phyloP scores from a whole-genome alignment of 2,329 filamentous ascomycete genomes.

The Apiospora aurea region DNA sequence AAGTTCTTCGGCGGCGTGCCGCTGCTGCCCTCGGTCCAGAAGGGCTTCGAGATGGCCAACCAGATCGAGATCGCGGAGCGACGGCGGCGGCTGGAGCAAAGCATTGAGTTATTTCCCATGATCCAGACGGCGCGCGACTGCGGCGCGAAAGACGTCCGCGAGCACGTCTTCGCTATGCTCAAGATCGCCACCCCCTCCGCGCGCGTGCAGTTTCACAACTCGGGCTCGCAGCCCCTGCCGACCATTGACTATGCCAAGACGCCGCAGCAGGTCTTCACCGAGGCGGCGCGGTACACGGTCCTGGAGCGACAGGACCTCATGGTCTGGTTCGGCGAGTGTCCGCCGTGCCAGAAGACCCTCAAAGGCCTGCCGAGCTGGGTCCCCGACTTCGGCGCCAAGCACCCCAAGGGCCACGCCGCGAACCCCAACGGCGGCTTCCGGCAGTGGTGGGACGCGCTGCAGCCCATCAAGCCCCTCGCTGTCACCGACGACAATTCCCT shows the following conservation, averaged over 20 bases:
- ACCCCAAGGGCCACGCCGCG: neutral
- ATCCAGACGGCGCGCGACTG: slow-evolving; percentile 34
- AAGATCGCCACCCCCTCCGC: slow-evolving; percentile 32
- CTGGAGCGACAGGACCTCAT: slow-evolving; percentile 36
- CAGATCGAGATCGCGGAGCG: slow-evolving; percentile 34
- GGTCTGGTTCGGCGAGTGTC: slow-evolving; percentile 32
- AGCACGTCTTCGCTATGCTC: slow-evolving; percentile 35
- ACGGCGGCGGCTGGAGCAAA: slow-evolving; percentile 29
- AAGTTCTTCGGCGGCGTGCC: slow-evolving; percentile 33
- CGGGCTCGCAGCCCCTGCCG: slow-evolving; percentile 33
- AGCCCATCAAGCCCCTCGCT: slow-evolving; percentile 29
- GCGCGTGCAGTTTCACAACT: slow-evolving; percentile 28
- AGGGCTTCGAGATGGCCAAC: slow-evolving; percentile 29
- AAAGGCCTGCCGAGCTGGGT: slow-evolving; percentile 36
- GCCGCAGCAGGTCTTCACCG: slow-evolving; percentile 32
- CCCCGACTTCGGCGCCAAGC: slow-evolving; percentile 32
- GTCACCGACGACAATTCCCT: slow-evolving; percentile 30
- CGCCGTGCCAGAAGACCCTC: slow-evolving; percentile 31
- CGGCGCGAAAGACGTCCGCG: slow-evolving; percentile 31
- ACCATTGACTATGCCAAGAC: slow-evolving; percentile 34
- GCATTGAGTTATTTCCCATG: slow-evolving; percentile 36
- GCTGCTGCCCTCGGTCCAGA: slow-evolving; percentile 28
- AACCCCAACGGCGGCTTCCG: slow-evolving; percentile 30
- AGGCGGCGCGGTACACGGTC: slow-evolving; percentile 33
- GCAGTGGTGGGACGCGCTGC: slow-evolving; percentile 30